A percentile compares a stretch with the other conserved stretches of the same genome.
Conservation (phyloP, 441 rosid species). For the Pelargonium citronellum region DNA sequence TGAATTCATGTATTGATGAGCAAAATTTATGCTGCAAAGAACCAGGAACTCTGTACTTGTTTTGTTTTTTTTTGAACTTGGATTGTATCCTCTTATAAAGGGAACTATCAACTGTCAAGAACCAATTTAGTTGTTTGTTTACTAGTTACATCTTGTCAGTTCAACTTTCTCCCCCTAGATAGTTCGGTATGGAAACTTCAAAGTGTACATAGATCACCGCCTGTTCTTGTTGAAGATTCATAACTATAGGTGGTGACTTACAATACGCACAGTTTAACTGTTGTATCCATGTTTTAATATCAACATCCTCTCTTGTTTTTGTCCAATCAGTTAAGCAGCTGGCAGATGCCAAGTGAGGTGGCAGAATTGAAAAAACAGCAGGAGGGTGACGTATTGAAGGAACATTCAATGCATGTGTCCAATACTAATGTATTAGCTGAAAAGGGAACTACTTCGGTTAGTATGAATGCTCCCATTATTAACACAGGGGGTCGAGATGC, state of each 20-base stretch:
- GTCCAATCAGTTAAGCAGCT: constrained; percentile 72
- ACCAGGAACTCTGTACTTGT: too few relatives aligned
- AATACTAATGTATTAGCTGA: constrained; percentile 39
- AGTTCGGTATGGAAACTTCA: background rate
- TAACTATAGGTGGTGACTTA: background rate
- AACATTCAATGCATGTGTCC: constrained; percentile 36
- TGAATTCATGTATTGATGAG: too few relatives aligned
- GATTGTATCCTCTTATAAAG: too few relatives aligned
- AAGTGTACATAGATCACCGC: background rate
- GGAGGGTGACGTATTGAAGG: constrained; percentile 47
- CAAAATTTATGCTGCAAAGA: too few relatives aligned
- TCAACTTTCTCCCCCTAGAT: background rate
- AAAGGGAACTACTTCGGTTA: constrained; percentile 48
- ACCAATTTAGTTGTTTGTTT: too few relatives aligned
- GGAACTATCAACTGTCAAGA: too few relatives aligned
- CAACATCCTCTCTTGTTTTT: constrained; percentile 12
- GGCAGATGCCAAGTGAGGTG: constrained; percentile 93
- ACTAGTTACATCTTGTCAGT: background rate
- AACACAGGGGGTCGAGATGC: constrained; percentile 89
- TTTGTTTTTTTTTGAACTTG: too few relatives aligned
- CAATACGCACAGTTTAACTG: background rate
- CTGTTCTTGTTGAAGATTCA: background rate
- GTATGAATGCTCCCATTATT: constrained; percentile 76
- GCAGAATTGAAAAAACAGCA: constrained; percentile 59
- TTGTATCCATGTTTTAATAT: background rate